phyloP scores from a whole-genome alignment of 2,329 filamentous ascomycete species.

The Penicillium sp. region DNA sequence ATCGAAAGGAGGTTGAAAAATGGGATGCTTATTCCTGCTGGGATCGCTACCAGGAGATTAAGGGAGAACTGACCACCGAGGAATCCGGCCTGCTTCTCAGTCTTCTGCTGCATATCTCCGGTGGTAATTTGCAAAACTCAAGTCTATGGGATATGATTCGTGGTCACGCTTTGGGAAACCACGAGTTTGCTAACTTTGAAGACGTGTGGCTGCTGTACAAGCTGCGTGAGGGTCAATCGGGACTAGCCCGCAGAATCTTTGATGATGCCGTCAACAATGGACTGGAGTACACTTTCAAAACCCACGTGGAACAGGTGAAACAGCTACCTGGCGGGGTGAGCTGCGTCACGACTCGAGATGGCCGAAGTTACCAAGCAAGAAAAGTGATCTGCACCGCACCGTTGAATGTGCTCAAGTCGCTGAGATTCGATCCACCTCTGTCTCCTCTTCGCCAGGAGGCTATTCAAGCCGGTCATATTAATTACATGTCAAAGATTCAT shows the following conservation, averaged over 20 bases:
- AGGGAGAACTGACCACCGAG: constrained; percentile 25
- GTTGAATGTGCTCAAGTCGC: constrained; percentile 17
- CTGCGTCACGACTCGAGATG: not conserved
- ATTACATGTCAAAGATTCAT: constrained; percentile 21
- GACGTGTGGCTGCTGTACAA: constrained; percentile 26
- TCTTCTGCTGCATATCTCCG: constrained; percentile 24
- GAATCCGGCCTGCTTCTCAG: constrained; percentile 23
- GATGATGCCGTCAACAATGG: constrained; percentile 21
- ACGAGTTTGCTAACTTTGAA: constrained; percentile 21
- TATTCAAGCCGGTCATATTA: constrained; percentile 16
- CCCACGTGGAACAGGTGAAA: constrained; percentile 14
- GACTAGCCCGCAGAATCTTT: constrained; percentile 24
- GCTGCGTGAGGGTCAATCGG: constrained; percentile 27
- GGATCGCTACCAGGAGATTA: constrained; percentile 26
- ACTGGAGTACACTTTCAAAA: constrained; percentile 26
- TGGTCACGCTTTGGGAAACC: constrained; percentile 18
- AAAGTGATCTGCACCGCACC: constrained; percentile 27
- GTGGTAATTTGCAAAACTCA: constrained; percentile 21
- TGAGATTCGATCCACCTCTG: constrained; percentile 20
- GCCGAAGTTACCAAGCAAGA: constrained; percentile 15
- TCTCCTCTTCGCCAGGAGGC: constrained; percentile 18
- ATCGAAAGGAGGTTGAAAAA: not conserved
- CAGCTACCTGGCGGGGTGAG: not conserved
- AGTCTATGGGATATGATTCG: constrained; percentile 21
- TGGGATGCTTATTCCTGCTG: constrained; percentile 17